These are phyloP conservation scores for Trifolium subterraneum DNA, from an alignment of 306 rosid species.

Conservation along the genomic window DNA sequence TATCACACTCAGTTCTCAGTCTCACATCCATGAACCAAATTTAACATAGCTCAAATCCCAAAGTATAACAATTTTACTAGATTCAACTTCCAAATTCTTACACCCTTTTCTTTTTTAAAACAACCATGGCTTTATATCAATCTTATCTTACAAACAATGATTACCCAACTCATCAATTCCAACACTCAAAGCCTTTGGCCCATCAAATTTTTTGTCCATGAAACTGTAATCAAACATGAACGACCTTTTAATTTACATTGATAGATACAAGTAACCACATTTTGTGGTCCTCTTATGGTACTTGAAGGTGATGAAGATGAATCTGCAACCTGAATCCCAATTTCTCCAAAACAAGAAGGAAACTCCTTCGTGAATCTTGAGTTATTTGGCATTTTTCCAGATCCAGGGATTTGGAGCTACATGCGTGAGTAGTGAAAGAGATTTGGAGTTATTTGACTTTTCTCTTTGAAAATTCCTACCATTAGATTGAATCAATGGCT, in stretches of 20 bases:
- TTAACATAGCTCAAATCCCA: constrained; percentile 85
- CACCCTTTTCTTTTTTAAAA: constrained; percentile 86
- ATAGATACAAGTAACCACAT: constrained; percentile 78
- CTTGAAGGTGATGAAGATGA: constrained; percentile 59
- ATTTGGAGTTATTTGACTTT: too few relatives aligned
- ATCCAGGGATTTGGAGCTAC: too few relatives aligned
- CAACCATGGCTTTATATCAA: constrained; percentile 91
- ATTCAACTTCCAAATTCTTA: constrained; percentile 62
- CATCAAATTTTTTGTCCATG: constrained; percentile 91
- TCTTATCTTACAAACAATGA: constrained; percentile 70
- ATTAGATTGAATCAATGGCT: too few relatives aligned
- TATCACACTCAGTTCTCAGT: too few relatives aligned
- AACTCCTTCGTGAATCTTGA: constrained; percentile 48
- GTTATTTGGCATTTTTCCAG: too few relatives aligned
- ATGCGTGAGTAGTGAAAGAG: too few relatives aligned
- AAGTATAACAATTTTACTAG: constrained; percentile 58
- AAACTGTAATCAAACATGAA: constrained; percentile 71
- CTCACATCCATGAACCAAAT: too few relatives aligned
- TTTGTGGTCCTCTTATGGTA: constrained; percentile 64
- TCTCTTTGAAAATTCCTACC: too few relatives aligned
- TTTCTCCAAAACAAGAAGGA: constrained; percentile 98
- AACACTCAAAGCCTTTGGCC: constrained; percentile 75
- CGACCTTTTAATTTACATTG: constrained; percentile 65
- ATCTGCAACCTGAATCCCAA: constrained; percentile 86
- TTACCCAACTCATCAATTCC: constrained; percentile 65